A percentile compares a stretch with the other conserved stretches of the same genome.
These are phyloP conservation scores for Sporormia fimetaria DNA, from an alignment of 495 filamentous ascomycete species.

Conservation along the genomic window DNA sequence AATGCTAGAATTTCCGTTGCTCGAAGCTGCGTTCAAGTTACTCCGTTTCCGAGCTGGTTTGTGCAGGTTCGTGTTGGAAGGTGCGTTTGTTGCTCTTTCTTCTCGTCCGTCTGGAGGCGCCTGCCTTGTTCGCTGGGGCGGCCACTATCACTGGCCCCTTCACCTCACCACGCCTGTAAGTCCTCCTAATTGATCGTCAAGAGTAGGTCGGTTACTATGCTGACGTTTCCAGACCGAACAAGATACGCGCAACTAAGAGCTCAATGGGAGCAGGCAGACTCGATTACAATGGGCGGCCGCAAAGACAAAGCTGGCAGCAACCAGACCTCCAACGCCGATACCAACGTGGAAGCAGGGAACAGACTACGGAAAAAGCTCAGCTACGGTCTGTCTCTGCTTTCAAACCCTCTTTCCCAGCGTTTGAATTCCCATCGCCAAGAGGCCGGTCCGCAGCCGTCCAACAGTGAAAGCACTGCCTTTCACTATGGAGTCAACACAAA, in stretches of 20 bases:
- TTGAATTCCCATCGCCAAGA: no score
- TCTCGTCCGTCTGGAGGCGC: conserved; percentile 61
- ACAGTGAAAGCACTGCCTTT: no score
- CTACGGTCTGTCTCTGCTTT: conserved; percentile 16
- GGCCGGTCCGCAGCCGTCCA: no score
- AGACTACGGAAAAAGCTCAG: conserved; percentile 15
- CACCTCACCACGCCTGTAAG: conserved; percentile 6
- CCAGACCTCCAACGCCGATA: neutral
- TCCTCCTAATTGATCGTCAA: neutral
- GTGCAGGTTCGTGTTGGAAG: conserved; percentile 80
- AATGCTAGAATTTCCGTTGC: no score
- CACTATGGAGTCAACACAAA: no score
- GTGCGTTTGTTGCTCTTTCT: conserved; percentile 80
- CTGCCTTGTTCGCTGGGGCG: no score
- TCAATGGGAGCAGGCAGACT: conserved; percentile 9
- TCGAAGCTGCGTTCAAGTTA: no score
- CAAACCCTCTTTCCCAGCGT: conserved; percentile 18
- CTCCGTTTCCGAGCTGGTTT: no score
- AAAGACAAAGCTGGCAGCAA: conserved; percentile 7
- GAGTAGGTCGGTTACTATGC: conserved; percentile 8
- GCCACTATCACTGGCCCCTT: neutral
- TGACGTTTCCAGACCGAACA: conserved; percentile 12
- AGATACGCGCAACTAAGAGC: conserved; percentile 16
- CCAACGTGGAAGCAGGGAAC: neutral
- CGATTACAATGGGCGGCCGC: conserved; percentile 11